phyloP scores from a whole-genome alignment of 2,329 filamentous ascomycete genomes.

The Pseudogymnoascus sp. region DNA sequence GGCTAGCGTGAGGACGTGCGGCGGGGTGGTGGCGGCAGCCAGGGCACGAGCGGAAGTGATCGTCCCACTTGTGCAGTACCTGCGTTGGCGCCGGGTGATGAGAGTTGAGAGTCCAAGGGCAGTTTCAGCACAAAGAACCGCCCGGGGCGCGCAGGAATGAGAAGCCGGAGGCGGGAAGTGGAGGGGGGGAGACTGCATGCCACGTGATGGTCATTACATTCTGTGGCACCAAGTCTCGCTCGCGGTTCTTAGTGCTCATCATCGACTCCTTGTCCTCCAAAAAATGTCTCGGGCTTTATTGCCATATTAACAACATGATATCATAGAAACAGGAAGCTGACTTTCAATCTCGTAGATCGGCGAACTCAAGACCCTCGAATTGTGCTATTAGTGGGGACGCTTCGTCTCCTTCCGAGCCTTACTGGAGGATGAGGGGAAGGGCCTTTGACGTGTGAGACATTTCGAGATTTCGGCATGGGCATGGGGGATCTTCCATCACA shows the following conservation, averaged over 20 bases:
- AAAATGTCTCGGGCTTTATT: not conserved
- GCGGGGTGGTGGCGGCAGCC: not conserved
- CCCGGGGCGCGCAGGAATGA: conserved; percentile 6
- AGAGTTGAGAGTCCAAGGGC: not conserved
- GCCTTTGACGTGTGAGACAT: conserved; percentile 2
- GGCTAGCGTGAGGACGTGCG: conserved; percentile 1
- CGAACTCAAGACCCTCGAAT: not conserved
- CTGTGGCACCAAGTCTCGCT: not conserved
- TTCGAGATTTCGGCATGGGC: not conserved
- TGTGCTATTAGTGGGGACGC: not conserved
- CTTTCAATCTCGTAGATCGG: not conserved
- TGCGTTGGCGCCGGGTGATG: not conserved
- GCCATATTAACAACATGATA: not conserved
- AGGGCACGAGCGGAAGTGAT: not conserved
- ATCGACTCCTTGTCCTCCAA: not conserved
- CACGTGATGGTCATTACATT: conserved; percentile 3
- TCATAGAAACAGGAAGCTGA: not conserved
- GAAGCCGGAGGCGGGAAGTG: not conserved
- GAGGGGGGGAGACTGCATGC: not conserved
- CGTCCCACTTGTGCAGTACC: not conserved
- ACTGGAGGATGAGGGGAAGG: not conserved
- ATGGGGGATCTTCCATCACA: not conserved
- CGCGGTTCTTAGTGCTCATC: not conserved
- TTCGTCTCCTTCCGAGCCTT: not conserved
- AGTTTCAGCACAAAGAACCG: conserved; percentile 3